These are phyloP conservation scores for Vigna nakashimae DNA, from an alignment of 306 rosid species.

Conservation along the genomic window DNA sequence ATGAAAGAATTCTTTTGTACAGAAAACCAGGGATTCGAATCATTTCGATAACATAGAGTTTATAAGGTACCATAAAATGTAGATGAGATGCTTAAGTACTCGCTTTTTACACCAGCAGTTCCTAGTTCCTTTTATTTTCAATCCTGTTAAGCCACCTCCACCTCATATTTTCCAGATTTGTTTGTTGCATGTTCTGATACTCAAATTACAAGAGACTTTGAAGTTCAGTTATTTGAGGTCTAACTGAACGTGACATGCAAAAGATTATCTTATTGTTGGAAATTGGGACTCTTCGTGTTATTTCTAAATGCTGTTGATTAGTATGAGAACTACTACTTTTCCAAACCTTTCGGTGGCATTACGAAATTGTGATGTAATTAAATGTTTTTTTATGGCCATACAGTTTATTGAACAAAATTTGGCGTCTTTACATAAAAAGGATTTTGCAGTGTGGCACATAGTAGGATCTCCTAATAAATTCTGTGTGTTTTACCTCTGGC, in stretches of 20 bases:
- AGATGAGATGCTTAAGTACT: slow-evolving; percentile 2
- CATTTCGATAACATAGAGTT: slow-evolving; percentile 5
- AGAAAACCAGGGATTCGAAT: neutral
- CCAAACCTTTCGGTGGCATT: neutral
- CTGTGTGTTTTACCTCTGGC: slow-evolving; percentile 22
- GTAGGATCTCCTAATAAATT: slow-evolving; percentile 5
- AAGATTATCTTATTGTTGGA: slow-evolving; percentile 9
- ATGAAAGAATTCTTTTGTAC: slow-evolving; percentile 15
- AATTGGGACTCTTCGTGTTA: neutral
- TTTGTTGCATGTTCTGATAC: slow-evolving; percentile 14
- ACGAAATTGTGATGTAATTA: neutral
- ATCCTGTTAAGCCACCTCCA: neutral
- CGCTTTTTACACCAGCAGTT: neutral
- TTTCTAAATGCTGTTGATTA: neutral
- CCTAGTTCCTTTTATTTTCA: neutral
- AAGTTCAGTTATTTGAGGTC: slow-evolving; percentile 29
- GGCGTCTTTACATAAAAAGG: slow-evolving; percentile 6
- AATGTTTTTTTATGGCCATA: neutral
- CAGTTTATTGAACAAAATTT: slow-evolving; percentile 1
- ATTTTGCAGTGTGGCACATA: slow-evolving; percentile 22
- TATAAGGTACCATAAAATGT: neutral
- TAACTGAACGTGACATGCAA: slow-evolving; percentile 12
- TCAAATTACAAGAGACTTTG: slow-evolving; percentile 19
- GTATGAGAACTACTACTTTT: neutral
- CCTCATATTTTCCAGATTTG: neutral